Conservation (phyloP, 2,329 filamentous ascomycete species). For the Penicillium sp. region DNA sequence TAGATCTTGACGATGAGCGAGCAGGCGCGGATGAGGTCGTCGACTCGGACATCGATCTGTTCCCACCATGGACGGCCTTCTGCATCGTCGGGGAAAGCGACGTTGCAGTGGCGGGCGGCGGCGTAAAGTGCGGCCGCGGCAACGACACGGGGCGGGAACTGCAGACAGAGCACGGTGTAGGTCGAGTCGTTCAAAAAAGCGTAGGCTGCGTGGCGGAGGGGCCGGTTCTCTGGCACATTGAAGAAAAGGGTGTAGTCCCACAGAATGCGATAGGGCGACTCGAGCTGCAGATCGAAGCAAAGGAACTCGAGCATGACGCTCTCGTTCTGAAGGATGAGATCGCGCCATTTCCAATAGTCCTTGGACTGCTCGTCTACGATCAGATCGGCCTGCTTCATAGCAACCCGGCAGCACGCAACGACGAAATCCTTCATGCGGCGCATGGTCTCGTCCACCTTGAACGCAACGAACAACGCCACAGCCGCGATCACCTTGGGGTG, state of each 20-base stretch:
- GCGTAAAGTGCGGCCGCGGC: conserved; percentile 85
- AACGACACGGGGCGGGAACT: conserved; percentile 75
- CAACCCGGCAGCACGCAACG: conserved; percentile 87
- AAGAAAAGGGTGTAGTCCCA: conserved; percentile 76
- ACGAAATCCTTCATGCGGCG: conserved; percentile 94
- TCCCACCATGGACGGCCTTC: conserved; percentile 85
- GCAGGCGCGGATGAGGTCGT: conserved; percentile 69
- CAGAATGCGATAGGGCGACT: conserved; percentile 81
- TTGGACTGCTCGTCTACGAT: conserved; percentile 95
- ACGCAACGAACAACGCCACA: conserved; percentile 86
- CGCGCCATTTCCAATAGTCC: conserved; percentile 97
- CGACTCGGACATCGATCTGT: conserved; percentile 66
- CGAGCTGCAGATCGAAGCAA: conserved; percentile 89
- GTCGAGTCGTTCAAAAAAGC: conserved; percentile 89
- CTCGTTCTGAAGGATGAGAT: conserved; percentile 88
- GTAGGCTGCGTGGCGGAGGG: conserved; percentile 82
- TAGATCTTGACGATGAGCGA: conserved; percentile 65
- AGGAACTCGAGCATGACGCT: conserved; percentile 87
- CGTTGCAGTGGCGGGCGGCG: conserved; percentile 69
- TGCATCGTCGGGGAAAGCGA: conserved; percentile 71
- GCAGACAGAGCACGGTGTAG: conserved; percentile 77
- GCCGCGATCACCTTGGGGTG: conserved; percentile 94
- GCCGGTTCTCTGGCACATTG: conserved; percentile 72
- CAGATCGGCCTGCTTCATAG: conserved; percentile 87
- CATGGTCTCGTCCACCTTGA: conserved; percentile 96